These are phyloP conservation scores for Backusella luteola DNA, from an alignment of 192 early-diverging fungal genomes.

Conservation along the genomic window DNA sequence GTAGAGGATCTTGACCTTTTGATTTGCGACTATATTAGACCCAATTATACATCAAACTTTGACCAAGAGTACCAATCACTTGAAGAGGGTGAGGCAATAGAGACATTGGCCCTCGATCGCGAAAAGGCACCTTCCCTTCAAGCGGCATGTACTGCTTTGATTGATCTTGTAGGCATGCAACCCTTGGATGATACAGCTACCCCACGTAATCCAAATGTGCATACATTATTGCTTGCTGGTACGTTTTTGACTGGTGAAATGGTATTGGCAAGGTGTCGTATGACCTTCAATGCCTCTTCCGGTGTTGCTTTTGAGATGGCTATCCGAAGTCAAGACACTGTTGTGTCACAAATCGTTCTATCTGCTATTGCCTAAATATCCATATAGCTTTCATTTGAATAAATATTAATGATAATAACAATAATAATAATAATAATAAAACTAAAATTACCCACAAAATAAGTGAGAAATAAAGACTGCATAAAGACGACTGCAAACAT, in stretches of 20 bases:
- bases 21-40: constrained; percentile 86
- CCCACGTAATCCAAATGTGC: constrained; percentile 73
- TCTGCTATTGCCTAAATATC: constrained; percentile 65
- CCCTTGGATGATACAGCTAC: constrained; percentile 70
- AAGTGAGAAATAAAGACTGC: not conserved
- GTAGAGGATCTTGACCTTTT: constrained; percentile 86
- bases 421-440: not conserved
- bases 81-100: constrained; percentile 68
- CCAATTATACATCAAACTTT: constrained; percentile 84
- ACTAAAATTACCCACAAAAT: not conserved
- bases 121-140: constrained; percentile 63
- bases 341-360: constrained; percentile 73
- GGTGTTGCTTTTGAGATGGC: constrained; percentile 94
- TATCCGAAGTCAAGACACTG: constrained; percentile 66
- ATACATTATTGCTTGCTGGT: constrained; percentile 84
- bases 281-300: constrained; percentile 77
- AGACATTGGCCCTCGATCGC: constrained; percentile 86
- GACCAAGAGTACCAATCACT: constrained; percentile 76
- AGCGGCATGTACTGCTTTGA: constrained; percentile 69
- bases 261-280: constrained; percentile 79
- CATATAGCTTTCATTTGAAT: not conserved
- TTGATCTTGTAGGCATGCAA: constrained; percentile 86
- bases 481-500: not conserved
- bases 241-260: constrained; percentile 79
- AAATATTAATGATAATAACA: not conserved